Base-by-base conservation (phyloP, 768 basidiomycete species). In the Termitomyces sp. region DNA sequence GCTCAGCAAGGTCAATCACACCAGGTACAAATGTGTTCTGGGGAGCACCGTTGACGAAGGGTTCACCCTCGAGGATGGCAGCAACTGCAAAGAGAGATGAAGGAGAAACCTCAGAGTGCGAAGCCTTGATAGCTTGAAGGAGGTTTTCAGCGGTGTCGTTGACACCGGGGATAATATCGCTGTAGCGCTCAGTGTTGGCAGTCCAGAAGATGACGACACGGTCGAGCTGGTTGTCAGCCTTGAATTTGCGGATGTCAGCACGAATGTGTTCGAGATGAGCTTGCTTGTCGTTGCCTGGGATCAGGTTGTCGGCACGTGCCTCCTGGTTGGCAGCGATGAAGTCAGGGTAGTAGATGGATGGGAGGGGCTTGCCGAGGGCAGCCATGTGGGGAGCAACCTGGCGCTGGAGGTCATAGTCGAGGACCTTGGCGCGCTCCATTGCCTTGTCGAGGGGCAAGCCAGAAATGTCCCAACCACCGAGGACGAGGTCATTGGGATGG, bases 21-120 rank as follows among this genome's bases (percentile, higher is more conserved):
- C 96, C 96, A 0, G 96, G 96, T 26, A 99, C 94, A 65, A 98
- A 98, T 3, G 96, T 97, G 82, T 99, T 99, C 81, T 98, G 95
- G 6, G 96, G 96, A 10, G 96, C 94, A 51, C 96, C 96, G 68
- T 98, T 98, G 68, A 98, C 83, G 79, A 95, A 99, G 20, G 96
- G 94, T 68, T 88, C 86, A 56, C 89, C 89, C 74, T 98, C 96
- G 64, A 98, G 88, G 70, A 98, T 96, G 32, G 94, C 81, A 9
- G 95, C 96, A 59, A 98, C 88, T 20, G 96, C 96, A 68, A 98
- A 98, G 63, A 98, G 70, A 48, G 94, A 96, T 52, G 94, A 96
- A 5, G 96, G 96, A 8, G 95, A 94, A n/a, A 98, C 88, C 71
- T 98, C 96, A 20, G 82, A 78, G 78, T 98, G 95, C 14, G 92